These are phyloP conservation scores for Gleditsia sinensis DNA, from an alignment of 306 rosid species.

Conservation along the genomic window DNA sequence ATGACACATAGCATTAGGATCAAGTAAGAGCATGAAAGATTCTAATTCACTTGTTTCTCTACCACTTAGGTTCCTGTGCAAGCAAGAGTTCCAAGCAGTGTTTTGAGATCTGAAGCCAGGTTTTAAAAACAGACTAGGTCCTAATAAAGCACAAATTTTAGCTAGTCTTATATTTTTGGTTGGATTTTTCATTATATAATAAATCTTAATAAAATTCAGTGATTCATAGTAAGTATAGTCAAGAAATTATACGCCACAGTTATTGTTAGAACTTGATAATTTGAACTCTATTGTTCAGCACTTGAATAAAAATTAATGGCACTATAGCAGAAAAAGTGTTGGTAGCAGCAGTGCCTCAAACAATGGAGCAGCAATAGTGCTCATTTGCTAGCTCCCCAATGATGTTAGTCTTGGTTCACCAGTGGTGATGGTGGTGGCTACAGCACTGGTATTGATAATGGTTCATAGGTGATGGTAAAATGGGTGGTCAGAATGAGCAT, in stretches of 20 bases:
- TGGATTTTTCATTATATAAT: not conserved
- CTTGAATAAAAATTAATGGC: not conserved
- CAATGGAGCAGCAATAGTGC: not conserved
- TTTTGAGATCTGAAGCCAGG: too few species aligned
- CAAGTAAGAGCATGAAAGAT: slow-evolving; percentile 21
- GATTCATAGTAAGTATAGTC: too few species aligned
- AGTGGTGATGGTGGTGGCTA: not conserved
- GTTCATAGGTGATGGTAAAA: not conserved
- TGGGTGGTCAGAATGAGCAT: not conserved
- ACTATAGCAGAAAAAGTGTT: not conserved
- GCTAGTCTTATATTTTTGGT: not conserved
- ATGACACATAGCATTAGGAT: slow-evolving; percentile 15
- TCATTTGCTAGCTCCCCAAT: not conserved
- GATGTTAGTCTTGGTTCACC: too few species aligned
- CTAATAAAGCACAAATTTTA: too few species aligned
- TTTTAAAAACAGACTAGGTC: too few species aligned
- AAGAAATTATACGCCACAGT: not conserved
- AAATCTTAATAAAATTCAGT: not conserved
- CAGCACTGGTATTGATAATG: not conserved
- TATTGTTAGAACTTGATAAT: not conserved
- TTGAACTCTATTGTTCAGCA: not conserved
- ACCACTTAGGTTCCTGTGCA: not conserved
- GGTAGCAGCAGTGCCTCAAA: not conserved
- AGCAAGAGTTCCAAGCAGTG: too few species aligned
- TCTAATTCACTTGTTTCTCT: not conserved